phyloP scores from a whole-genome alignment of 352 stramenopile species.

The Pythium monospermum region DNA sequence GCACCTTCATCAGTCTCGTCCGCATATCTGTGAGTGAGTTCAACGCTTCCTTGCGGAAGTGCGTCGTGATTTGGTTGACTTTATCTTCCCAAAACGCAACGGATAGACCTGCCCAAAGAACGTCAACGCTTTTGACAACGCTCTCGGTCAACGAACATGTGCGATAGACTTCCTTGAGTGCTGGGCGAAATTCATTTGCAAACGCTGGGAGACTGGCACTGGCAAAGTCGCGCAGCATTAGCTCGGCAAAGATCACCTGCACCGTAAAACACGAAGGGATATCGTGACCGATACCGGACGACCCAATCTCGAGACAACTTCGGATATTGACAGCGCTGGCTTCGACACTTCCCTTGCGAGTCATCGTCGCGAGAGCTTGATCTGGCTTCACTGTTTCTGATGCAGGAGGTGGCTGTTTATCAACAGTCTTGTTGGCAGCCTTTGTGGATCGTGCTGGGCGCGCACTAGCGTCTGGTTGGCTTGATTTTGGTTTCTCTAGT shows the following conservation, averaged over 20 bases:
- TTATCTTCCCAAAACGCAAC: conserved; percentile 25
- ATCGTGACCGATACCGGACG: not conserved
- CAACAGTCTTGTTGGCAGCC: not conserved
- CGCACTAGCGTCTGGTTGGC: no score
- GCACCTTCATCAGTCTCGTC: not conserved
- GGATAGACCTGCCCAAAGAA: conserved; percentile 18
- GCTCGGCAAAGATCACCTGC: conserved; percentile 21
- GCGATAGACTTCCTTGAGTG: conserved; percentile 19
- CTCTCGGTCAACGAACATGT: conserved; percentile 11
- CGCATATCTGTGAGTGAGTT: conserved; percentile 2
- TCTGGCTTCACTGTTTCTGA: no score
- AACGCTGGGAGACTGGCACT: conserved; percentile 10
- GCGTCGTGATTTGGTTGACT: conserved; percentile 5
- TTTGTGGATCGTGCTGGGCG: not conserved
- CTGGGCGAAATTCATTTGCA: conserved; percentile 4
- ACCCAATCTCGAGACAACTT: conserved; percentile 11
- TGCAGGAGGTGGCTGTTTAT: no score
- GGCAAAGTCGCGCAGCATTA: conserved; percentile 21
- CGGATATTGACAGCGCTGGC: conserved; percentile 1
- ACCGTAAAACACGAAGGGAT: conserved; percentile 8
- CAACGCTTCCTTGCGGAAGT: conserved; percentile 7
- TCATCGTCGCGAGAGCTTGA: not conserved
- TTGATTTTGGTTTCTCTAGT: no score
- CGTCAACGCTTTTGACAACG: conserved; percentile 13
- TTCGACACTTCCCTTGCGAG: conserved; percentile 7